Base-by-base conservation (phyloP, 352 stramenopile species). In the Sclerospora graminicola region DNA sequence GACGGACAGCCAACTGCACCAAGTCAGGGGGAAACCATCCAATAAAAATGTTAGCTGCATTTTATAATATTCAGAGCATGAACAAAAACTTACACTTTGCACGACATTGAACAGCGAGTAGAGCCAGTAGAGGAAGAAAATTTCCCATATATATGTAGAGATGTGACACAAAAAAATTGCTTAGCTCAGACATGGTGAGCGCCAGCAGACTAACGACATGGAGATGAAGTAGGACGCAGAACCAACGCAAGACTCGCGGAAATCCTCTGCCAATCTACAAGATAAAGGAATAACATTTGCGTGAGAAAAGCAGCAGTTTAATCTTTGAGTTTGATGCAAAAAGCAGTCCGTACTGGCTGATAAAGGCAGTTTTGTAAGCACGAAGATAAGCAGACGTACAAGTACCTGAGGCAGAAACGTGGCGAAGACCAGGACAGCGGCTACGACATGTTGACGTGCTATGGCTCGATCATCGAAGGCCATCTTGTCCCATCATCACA, bases 101-200 rank as follows among this genome's bases (percentile, higher is more conserved):
- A 89, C 74, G 44, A 93, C 82, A 33, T 89, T 89, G 42, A 93
- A 93, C 20, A 93, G 63, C 51, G n/a, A n/a, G n/a, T n/a, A n/a
- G n/a, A n/a, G n/a, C n/a, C n/a, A n/a, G n/a, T n/a, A n/a, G n/a
- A n/a, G 80, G 85, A 60, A 89, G 90, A 45, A n/a, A n/a, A n/a
- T n/a, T n/a, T n/a, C n/a, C 72, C 71, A 89, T 13, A 91, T 82
- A 62, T 91, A 93, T 5, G 41, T 87, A 16, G 67, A 66, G 14
- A 93, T 50, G 23, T 71, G 52, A 49, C 74, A 89, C 20, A n/a
- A 93, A 69, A 44, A 89, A 93, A 29, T 60, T 59, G 16, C 32
- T 41, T 5, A 90, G 52, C 1, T 81, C 30, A 10, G 76, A 71
- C 21, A 89, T 49, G 1, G 40, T 57, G 8, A 89, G 60, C 21